These are phyloP conservation scores for Cryptococcus wingfieldii DNA, from an alignment of 1,284 basidiomycete species.

Conservation along the genomic window DNA sequence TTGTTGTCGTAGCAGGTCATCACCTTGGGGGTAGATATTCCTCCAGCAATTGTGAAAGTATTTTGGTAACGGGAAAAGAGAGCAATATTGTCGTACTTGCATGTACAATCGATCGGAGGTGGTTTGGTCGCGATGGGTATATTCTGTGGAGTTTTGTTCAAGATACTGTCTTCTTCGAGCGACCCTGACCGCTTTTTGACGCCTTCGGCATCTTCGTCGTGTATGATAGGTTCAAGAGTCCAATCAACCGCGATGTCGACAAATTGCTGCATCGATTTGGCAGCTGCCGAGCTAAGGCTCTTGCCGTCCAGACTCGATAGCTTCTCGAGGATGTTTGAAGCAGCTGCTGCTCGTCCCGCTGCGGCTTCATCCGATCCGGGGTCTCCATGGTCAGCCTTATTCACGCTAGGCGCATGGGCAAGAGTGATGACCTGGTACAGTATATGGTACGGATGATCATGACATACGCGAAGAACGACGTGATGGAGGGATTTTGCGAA, in stretches of 20 bases:
- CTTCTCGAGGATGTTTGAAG: too few relatives aligned
- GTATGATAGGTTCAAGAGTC: too few relatives aligned
- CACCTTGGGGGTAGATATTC: conserved; percentile 80
- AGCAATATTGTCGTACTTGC: conserved; percentile 63
- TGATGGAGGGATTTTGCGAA: conserved; percentile 54
- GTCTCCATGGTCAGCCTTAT: too few relatives aligned
- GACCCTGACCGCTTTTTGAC: too few relatives aligned
- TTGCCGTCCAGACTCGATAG: too few relatives aligned
- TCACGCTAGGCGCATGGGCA: conserved; percentile 14
- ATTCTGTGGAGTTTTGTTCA: conserved; percentile 53
- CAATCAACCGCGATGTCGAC: too few relatives aligned
- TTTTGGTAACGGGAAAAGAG: conserved; percentile 63
- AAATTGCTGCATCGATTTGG: conserved; percentile 3
- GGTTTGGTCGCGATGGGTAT: conserved; percentile 77
- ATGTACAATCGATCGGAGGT: conserved; percentile 66
- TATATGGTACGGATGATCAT: conserved; percentile 90
- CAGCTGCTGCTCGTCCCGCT: too few relatives aligned
- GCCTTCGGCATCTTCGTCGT: too few relatives aligned
- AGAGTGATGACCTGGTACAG: conserved; percentile 82
- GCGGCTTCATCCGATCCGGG: too few relatives aligned
- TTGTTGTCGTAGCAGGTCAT: conserved; percentile 65
- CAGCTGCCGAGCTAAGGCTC: conserved; percentile 1
- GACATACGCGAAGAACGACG: conserved; percentile 71
- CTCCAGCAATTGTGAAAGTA: conserved; percentile 67
- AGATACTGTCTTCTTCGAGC: too few relatives aligned